Evolutionary conservation across 805 yeast species (phyloP).

Genomic region (Wickerhamomyces subpelliculosus): DNA sequence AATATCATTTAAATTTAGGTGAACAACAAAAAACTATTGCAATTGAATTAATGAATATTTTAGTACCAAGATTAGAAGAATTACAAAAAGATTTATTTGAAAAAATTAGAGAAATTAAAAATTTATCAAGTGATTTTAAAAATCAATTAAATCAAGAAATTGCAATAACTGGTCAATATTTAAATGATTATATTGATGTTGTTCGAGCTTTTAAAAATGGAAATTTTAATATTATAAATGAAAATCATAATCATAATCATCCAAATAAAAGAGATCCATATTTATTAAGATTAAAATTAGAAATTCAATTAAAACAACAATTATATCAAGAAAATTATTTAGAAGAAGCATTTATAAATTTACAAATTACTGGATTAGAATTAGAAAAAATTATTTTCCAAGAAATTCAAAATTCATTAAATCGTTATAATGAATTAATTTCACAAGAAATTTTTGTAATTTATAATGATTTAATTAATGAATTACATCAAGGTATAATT

Average conservation of each 20-base stretch:
- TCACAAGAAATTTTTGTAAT: constrained; percentile 69
- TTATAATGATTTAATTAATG: constrained; percentile 57
- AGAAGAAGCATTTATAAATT: constrained; percentile 81
- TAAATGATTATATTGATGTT: constrained; percentile 48
- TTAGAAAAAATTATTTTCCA: constrained; percentile 79
- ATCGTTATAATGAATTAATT: constrained; percentile 61
- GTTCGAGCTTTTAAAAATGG: constrained; percentile 46
- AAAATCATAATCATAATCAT: constrained; percentile 26
- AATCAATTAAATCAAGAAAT: constrained; percentile 66
- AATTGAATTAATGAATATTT: constrained; percentile 48
- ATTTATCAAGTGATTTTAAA: constrained; percentile 76
- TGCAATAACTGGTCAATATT: constrained; percentile 51
- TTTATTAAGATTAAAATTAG: constrained; percentile 60
- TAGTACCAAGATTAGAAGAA: constrained; percentile 63
- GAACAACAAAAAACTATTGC: constrained; percentile 47
- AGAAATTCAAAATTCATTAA: constrained; percentile 77
- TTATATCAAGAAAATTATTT: constrained; percentile 77
- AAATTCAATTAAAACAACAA: constrained; percentile 70
- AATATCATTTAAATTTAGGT: constrained; percentile 60
- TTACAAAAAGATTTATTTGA: constrained; percentile 66
- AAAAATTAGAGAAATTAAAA: constrained; percentile 81
- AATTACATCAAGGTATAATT: constrained; percentile 60
- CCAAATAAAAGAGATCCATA: constrained; percentile 78
- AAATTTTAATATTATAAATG: too few species aligned
- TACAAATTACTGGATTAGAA: constrained; percentile 81